Evolutionary conservation across 1,139 yeast species (phyloP), one percentile per base, ranked within the genome.

Genomic region (Diutina rugosa): DNA sequence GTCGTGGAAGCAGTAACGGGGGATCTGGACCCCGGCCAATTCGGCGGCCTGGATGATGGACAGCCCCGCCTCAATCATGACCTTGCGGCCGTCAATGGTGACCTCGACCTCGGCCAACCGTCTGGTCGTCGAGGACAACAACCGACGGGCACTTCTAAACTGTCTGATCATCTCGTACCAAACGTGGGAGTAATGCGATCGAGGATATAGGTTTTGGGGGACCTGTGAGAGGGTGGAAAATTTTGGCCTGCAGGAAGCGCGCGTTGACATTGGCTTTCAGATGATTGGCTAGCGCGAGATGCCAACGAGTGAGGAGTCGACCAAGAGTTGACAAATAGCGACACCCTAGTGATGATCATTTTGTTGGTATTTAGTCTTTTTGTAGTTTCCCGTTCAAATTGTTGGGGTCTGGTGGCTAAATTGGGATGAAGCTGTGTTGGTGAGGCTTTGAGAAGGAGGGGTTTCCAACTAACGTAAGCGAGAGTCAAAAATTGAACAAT

Each of bases 1-100:
- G 66, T 89, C 96, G 71, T 89, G 96, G 76, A 87, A 89, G 73
- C 96, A 89, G 76, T 89, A 89, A 64, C 96, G 81, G 54, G 96
- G 96, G 56, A 89, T 85, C 56, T 85, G 78, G 54, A 88, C 93
- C 56, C 96, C 96, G 32, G 96, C 96, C 72, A 85, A 85, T 68
- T 89, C 96, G 61, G 95, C 90, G 54, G 96, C 96, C 73, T 89
- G 96, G 67, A 89, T 88, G 60, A 89, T 84, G 21, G 96, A 87
- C 51, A 95, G 81, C 6, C 96, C 96, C 55, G 91, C 93, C 71
- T 88, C 96, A 61, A 89, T 84, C 60, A 80, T 76, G 56, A 89
- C 93, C 58, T 81, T 79, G 63, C 80, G 80, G 56, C 95, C 95
- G 70, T 89, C 96, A 58, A 89, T 76, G 51, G 90, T 86, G 58